Conservation (phyloP, 768 basidiomycete genomes). For the Tricholoma hemisulphureum region DNA sequence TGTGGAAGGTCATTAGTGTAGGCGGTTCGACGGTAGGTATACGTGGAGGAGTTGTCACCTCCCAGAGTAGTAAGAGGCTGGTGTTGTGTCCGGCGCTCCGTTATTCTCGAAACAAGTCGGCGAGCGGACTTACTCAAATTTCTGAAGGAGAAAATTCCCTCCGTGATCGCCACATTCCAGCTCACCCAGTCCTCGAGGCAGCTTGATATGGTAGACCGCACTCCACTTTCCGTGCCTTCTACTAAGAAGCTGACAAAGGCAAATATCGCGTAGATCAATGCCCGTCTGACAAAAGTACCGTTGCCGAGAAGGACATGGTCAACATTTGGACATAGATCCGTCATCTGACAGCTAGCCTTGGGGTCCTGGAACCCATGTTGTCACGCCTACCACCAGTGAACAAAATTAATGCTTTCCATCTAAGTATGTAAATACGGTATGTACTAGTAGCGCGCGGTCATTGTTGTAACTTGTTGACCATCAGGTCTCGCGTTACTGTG, state of each 20-base stretch:
- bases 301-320: too few relatives aligned
- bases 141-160: constrained; percentile 15
- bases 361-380: too few relatives aligned
- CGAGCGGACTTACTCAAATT: constrained; percentile 19
- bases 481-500: too few relatives aligned
- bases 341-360: too few relatives aligned
- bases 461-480: too few relatives aligned
- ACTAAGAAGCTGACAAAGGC: constrained; percentile 3
- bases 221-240: constrained; percentile 6
- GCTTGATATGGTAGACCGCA: constrained; percentile 14
- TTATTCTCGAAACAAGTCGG: not conserved
- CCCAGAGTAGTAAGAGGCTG: not conserved
- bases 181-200: constrained; percentile 4
- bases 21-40: not conserved
- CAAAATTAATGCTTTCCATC: too few relatives aligned
- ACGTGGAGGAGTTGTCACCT: not conserved
- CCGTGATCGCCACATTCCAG: constrained; percentile 14
- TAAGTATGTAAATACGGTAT: too few relatives aligned
- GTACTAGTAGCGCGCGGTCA: too few relatives aligned
- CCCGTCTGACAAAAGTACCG: not conserved
- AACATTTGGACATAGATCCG: too few relatives aligned
- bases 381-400: too few relatives aligned
- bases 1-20: constrained; percentile 15
- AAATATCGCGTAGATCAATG: constrained; percentile 3
- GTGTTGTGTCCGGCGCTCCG: not conserved